Conservation (phyloP, 108 stramenopile species). For the Nitzschia putrida region DNA sequence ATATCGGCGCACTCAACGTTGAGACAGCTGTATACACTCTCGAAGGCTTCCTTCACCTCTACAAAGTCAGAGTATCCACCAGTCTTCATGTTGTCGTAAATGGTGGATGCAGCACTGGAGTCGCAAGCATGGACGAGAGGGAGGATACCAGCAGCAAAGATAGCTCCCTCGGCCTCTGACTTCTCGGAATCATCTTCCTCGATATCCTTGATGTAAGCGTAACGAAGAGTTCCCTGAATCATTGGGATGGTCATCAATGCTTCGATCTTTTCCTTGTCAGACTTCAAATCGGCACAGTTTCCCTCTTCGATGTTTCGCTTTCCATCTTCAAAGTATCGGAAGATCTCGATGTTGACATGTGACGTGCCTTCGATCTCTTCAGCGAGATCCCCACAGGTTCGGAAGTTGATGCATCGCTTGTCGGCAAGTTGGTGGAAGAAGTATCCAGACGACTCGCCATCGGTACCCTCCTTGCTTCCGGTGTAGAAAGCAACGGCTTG, state of each 20-base stretch:
- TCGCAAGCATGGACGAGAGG: constrained; percentile 62
- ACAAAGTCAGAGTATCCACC: constrained; percentile 36
- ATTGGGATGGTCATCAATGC: constrained; percentile 70
- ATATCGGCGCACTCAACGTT: constrained; percentile 63
- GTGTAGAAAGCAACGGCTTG: constrained; percentile 65
- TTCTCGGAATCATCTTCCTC: constrained; percentile 33
- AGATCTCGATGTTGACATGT: constrained; percentile 64
- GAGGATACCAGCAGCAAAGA: constrained; percentile 73
- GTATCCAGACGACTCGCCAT: constrained; percentile 53
- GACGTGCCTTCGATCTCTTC: constrained; percentile 46
- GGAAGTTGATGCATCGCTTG: constrained; percentile 71
- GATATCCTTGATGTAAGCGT: constrained; percentile 53
- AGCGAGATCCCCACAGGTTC: constrained; percentile 60
- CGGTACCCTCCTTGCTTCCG: constrained; percentile 56
- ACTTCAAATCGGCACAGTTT: constrained; percentile 52
- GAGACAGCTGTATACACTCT: constrained; percentile 59
- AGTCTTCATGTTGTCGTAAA: constrained; percentile 66
- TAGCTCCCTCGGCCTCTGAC: constrained; percentile 66
- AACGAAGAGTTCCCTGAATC: constrained; percentile 71
- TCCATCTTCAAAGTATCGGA: constrained; percentile 53
- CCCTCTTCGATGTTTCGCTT: constrained; percentile 44
- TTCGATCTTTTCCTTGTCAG: constrained; percentile 49
- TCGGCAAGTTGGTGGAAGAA: constrained; percentile 70
- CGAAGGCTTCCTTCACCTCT: constrained; percentile 69
- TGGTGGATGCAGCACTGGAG: constrained; percentile 50